A percentile compares a stretch with the other conserved stretches of the same genome.
phyloP scores from a whole-genome alignment of 345 rosid species.

The Linum tenue region DNA sequence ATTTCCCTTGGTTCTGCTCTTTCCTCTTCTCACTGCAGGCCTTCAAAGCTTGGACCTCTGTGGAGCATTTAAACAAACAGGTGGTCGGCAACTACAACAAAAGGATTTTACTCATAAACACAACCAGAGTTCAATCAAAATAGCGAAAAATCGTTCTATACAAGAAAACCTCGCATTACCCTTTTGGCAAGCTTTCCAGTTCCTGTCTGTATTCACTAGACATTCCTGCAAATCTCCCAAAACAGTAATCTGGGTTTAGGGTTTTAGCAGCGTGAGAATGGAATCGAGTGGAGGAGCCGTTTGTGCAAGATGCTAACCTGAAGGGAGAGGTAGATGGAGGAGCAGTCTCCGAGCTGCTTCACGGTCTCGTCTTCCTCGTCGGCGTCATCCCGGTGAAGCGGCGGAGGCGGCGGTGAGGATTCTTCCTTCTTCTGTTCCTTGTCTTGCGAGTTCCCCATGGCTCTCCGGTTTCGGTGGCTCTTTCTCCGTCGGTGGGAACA shows the following conservation, averaged over 20 bases:
- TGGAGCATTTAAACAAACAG: constrained; percentile 16
- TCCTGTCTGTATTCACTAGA: constrained; percentile 53
- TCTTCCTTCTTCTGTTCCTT: not conserved
- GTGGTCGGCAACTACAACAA: not conserved
- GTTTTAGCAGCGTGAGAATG: not conserved
- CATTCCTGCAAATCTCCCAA: constrained; percentile 45
- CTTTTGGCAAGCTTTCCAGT: constrained; percentile 83
- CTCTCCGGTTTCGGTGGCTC: too few species aligned
- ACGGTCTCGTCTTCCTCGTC: constrained; percentile 84
- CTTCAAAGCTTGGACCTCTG: constrained; percentile 61
- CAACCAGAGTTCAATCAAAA: not conserved
- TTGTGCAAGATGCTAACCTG: constrained; percentile 34
- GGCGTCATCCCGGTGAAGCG: constrained; percentile 52
- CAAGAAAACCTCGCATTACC: constrained; percentile 27
- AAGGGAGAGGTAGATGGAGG: constrained; percentile 55
- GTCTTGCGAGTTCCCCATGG: too few species aligned
- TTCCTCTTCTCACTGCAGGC: constrained; percentile 44
- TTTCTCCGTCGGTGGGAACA: too few species aligned
- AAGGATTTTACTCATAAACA: not conserved
- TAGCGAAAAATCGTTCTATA: not conserved
- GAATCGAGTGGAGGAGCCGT: not conserved
- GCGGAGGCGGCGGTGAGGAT: constrained; percentile 9
- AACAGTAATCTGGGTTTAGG: not conserved
- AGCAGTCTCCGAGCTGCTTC: constrained; percentile 78
- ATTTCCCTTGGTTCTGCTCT: constrained; percentile 16